Percentiles rank a stretch among this genome's conserved stretches.
phyloP scores from a whole-genome alignment of 2,329 filamentous ascomycete species.

The Nannizzia gypsea region DNA sequence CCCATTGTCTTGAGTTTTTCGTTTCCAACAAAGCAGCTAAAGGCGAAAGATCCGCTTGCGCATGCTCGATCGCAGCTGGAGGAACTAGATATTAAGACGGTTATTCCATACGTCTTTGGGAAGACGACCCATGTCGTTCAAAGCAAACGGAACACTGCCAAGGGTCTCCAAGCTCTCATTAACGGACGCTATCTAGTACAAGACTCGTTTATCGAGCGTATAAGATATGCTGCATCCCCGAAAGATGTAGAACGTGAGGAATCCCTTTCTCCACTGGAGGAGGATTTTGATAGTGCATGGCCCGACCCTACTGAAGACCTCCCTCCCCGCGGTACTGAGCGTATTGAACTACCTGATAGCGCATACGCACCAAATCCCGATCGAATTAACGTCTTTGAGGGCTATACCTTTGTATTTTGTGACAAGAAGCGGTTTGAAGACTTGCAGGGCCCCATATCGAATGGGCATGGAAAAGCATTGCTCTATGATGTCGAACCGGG shows the following conservation, averaged over 20 bases:
- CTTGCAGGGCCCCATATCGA: conserved; percentile 61
- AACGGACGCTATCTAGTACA: conserved; percentile 69
- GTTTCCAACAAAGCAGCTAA: conserved; percentile 58
- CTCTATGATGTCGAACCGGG: conserved; percentile 50
- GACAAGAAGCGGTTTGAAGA: conserved; percentile 63
- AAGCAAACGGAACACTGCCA: conserved; percentile 79
- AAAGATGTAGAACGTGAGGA: conserved; percentile 41
- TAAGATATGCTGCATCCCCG: conserved; percentile 49
- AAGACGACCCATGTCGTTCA: conserved; percentile 79
- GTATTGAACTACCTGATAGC: conserved; percentile 53
- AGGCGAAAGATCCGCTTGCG: conserved; percentile 49
- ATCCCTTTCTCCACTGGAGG: conserved; percentile 51
- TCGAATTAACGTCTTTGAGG: conserved; percentile 64
- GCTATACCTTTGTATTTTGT: conserved; percentile 82
- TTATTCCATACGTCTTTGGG: conserved; percentile 56
- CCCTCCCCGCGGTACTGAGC: conserved; percentile 64
- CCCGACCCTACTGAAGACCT: conserved; percentile 61
- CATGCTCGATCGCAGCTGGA: conserved; percentile 57
- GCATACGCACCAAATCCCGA: conserved; percentile 58
- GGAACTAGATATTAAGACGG: conserved; percentile 77
- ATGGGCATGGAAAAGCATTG: conserved; percentile 72
- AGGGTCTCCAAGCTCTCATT: conserved; percentile 74
- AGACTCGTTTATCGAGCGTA: conserved; percentile 56
- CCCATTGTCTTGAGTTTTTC: conserved; percentile 74
- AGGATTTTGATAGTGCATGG: conserved; percentile 69